phyloP scores from a whole-genome alignment of 2,329 filamentous ascomycete species.

The Colletotrichum nymphaeae region DNA sequence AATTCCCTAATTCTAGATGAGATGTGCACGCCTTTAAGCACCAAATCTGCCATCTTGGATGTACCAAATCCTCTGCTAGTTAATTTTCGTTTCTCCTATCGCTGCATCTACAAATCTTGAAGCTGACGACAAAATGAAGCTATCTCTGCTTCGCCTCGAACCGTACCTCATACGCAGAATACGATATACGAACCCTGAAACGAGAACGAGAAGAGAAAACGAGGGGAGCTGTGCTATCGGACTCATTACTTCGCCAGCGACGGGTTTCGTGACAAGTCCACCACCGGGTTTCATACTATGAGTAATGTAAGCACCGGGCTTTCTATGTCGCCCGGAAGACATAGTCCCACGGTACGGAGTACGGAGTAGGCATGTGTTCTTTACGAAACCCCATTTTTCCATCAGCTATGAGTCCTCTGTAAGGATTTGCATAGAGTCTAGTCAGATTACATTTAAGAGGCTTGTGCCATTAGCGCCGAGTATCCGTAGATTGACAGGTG shows the following conservation, averaged over 20 bases:
- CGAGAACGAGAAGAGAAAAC: neutral
- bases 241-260: neutral
- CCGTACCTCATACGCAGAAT: neutral
- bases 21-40: neutral
- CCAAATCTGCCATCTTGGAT: neutral
- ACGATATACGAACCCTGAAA: neutral
- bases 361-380: too few species aligned
- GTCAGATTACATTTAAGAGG: neutral
- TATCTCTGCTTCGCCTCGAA: neutral
- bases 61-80: neutral
- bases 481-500: neutral
- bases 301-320: too few species aligned
- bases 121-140: neutral
- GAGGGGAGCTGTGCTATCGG: neutral
- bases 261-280: neutral
- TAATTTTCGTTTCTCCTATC: neutral
- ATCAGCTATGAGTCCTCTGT: neutral
- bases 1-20: neutral
- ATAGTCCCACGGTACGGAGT: too few species aligned
- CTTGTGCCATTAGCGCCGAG: neutral
- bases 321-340: too few species aligned
- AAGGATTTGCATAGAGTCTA: neutral
- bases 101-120: neutral
- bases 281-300: too few species aligned
- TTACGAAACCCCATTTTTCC: neutral